Evolutionary conservation across 1,284 basidiomycete species (phyloP), one percentile per base, ranked within the genome.

Genomic region (Abortiporus biennis): DNA sequence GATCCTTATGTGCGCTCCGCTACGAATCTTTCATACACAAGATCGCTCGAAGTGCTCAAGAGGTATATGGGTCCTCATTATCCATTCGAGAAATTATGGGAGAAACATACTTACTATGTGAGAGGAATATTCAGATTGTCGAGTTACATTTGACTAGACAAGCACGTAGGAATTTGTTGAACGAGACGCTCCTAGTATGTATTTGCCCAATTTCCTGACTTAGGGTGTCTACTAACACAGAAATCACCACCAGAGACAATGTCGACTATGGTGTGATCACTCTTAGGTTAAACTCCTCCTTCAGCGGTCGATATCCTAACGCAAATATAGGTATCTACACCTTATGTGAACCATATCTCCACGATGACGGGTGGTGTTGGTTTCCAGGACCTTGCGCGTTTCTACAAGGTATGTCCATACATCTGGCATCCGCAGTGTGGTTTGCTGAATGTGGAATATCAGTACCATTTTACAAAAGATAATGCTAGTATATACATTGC

Each of bases 301-400:
- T n/a, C n/a, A n/a, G n/a, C n/a, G n/a, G n/a, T n/a, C n/a, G n/a
- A n/a, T n/a, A n/a, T n/a, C n/a, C n/a, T n/a, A n/a, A n/a, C n/a
- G n/a, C n/a, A n/a, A n/a, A n/a, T n/a, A n/a, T n/a, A 72, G 69
- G 68, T 72, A 12, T 46, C 60, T n/a, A 58, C 62, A n/a, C 69
- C 68, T 16, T 72, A 70, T 42, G 71, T 74, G 24, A 74, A 71
- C 47, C 71, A 70, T 45, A 58, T 73, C 20, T 57, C 71, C 13
- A 72, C 71, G 4, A 59, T 71, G 64, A 72, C 65, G 2, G 70
- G 70, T 5, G 70, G 67, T 15, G 58, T 71, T 22, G 69, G 66
- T 3, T 59, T 59, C 36, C 53, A 64, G 17, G 62, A 72, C 3
- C 52, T 69, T 12, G 58, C 63, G 6, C 62, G 70, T 22, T 71